phyloP scores from a whole-genome alignment of 164 flowering plant species.

The Litsea cubeba region DNA sequence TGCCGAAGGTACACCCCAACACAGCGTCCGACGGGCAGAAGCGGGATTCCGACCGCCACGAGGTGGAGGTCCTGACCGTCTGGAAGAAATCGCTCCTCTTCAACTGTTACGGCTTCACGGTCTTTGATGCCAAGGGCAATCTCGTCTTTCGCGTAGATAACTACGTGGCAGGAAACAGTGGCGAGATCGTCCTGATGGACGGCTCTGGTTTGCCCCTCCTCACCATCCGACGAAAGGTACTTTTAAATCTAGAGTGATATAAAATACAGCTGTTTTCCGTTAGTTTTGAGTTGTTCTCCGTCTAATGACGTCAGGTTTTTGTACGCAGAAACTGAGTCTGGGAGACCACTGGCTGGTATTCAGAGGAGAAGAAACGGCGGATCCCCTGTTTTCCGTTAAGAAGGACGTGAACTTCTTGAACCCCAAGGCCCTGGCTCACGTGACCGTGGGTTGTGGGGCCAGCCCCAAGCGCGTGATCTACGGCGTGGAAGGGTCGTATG shows the following conservation, averaged over 20 bases:
- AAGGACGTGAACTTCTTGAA: slow-evolving; percentile 40
- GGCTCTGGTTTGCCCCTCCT: slow-evolving; percentile 60
- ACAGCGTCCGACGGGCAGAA: not conserved
- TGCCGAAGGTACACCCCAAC: slow-evolving; percentile 3
- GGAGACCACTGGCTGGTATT: slow-evolving; percentile 61
- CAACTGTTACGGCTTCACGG: slow-evolving; percentile 82
- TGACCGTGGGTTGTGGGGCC: slow-evolving; percentile 11
- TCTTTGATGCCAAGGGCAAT: slow-evolving; percentile 57
- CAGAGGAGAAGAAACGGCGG: slow-evolving; percentile 47
- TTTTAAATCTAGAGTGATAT: too few species aligned
- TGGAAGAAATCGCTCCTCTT: slow-evolving; percentile 84
- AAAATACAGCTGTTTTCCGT: too few species aligned
- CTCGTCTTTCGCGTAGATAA: slow-evolving; percentile 75
- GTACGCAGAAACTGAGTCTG: slow-evolving; percentile 50
- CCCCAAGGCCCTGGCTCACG: slow-evolving; percentile 39
- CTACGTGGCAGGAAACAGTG: slow-evolving; percentile 38
- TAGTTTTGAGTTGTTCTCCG: not conserved
- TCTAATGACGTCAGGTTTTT: not conserved
- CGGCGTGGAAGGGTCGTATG: slow-evolving; percentile 62
- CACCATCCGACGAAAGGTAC: slow-evolving; percentile 88
- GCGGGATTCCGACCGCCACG: not conserved
- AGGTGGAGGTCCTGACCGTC: slow-evolving; percentile 46
- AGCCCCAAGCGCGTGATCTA: slow-evolving; percentile 18
- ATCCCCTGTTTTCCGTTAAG: slow-evolving; percentile 39
- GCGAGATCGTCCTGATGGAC: slow-evolving; percentile 75